A percentile compares a stretch with the other conserved stretches of the same genome.
Evolutionary conservation across 306 rosid species (phyloP).

Genomic region (Alnus rubra): DNA sequence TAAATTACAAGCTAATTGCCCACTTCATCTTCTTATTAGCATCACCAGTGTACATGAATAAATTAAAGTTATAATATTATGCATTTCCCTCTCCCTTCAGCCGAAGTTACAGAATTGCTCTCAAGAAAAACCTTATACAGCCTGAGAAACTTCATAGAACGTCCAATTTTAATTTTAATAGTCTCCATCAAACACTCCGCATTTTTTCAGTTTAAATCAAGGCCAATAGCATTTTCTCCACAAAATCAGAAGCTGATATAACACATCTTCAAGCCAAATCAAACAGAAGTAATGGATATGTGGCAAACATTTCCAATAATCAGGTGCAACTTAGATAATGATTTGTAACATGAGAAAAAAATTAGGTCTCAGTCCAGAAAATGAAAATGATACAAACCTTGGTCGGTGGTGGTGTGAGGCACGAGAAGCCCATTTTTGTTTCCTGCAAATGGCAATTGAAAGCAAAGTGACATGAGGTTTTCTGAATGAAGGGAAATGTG

Average conservation of each 20-base stretch:
- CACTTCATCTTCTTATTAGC: neutral
- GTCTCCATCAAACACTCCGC: neutral
- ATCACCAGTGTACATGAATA: neutral
- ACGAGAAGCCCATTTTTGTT: constrained; percentile 94
- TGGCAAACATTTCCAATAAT: neutral
- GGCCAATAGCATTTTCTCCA: neutral
- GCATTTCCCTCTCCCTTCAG: too few relatives aligned
- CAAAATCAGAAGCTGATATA: neutral
- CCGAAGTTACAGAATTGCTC: too few relatives aligned
- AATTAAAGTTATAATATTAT: too few relatives aligned
- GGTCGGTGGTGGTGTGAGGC: constrained; percentile 94
- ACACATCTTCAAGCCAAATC: neutral
- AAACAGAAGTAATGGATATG: neutral
- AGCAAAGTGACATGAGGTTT: constrained; percentile 7
- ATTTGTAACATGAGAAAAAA: too few relatives aligned
- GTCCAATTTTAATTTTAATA: too few relatives aligned
- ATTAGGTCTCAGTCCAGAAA: neutral
- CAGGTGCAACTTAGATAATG: too few relatives aligned
- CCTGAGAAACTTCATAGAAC: neutral
- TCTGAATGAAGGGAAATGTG: neutral
- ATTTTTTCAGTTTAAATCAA: too few relatives aligned
- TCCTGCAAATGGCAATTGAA: constrained; percentile 43
- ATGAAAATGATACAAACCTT: constrained; percentile 42
- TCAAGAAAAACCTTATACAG: neutral
- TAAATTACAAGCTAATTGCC: neutral